These are phyloP conservation scores for Fusarium fujikuroi DNA, from an alignment of 2,329 filamentous ascomycete species.

Conservation along the genomic window DNA sequence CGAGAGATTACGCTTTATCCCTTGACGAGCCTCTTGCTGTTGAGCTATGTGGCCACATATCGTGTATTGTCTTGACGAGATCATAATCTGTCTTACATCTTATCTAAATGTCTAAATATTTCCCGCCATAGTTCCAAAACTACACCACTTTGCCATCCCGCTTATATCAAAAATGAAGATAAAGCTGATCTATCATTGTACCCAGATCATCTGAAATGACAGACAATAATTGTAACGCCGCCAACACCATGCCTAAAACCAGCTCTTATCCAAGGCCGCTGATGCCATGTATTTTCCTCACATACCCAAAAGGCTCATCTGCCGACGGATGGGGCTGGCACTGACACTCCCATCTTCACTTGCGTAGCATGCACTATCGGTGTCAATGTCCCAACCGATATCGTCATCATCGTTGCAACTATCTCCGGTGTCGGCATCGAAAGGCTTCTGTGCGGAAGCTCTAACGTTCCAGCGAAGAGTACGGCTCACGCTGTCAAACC, in stretches of 20 bases:
- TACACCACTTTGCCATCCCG: background rate
- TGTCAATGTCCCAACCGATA: slow-evolving; percentile 92
- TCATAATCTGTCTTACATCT: slow-evolving; percentile 1
- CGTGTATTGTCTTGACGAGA: slow-evolving; percentile 2
- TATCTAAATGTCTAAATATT: slow-evolving; percentile 25
- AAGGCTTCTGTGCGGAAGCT: slow-evolving; percentile 91
- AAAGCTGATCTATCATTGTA: slow-evolving; percentile 3
- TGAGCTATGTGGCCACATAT: background rate
- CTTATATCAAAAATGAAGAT: background rate
- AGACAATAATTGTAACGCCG: slow-evolving; percentile 27
- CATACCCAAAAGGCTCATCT: slow-evolving; percentile 76
- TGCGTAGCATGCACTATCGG: slow-evolving; percentile 77
- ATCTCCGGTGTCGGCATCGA: slow-evolving; percentile 63
- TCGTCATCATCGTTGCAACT: slow-evolving; percentile 63
- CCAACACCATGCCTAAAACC: slow-evolving; percentile 37
- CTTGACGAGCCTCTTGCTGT: background rate
- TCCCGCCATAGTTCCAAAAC: background rate
- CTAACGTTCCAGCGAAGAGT: slow-evolving; percentile 96
- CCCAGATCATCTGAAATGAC: slow-evolving; percentile 4
- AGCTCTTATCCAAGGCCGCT: slow-evolving; percentile 1
- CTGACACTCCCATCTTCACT: slow-evolving; percentile 78
- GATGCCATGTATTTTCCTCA: slow-evolving; percentile 22
- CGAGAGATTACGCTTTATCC: background rate
- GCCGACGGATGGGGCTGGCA: slow-evolving; percentile 74
- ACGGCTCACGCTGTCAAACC: slow-evolving; percentile 95